Percentiles rank a stretch among this genome's conserved stretches.
These are phyloP conservation scores for Nicotiana noctiflora DNA, from an alignment of 257 asterid genomes.

Conservation along the genomic window DNA sequence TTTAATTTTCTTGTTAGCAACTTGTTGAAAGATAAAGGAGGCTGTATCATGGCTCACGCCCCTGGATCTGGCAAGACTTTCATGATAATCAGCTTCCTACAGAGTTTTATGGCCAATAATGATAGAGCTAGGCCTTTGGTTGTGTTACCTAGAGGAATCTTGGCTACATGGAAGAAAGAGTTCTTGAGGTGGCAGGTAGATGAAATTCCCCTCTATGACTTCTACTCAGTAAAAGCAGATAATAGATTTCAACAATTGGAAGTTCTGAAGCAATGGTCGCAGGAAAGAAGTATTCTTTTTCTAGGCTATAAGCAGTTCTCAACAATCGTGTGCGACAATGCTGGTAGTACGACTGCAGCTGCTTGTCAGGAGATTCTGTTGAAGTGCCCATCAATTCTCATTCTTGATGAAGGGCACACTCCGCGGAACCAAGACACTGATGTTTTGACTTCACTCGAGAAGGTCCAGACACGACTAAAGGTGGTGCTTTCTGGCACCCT, in stretches of 20 bases:
- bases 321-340: constrained; percentile 61
- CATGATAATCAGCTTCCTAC: constrained; percentile 92
- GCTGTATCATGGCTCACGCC: constrained; percentile 97
- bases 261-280: constrained; percentile 68
- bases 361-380: constrained; percentile 66
- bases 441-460: constrained; percentile 80
- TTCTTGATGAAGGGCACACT: constrained; percentile 94
- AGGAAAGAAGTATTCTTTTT: constrained; percentile 65
- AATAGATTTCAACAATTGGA: constrained; percentile 77
- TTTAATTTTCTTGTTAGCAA: constrained; percentile 85
- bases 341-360: constrained; percentile 33
- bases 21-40: constrained; percentile 80
- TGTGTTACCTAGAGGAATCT: constrained; percentile 88
- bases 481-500: constrained; percentile 96
- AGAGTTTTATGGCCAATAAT: constrained; percentile 93
- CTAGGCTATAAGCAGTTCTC: constrained; percentile 91
- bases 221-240: constrained; percentile 90
- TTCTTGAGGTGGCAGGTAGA: constrained; percentile 92
- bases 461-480: constrained; percentile 75
- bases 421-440: constrained; percentile 93
- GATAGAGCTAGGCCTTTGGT: constrained; percentile 90
- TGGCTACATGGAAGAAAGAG: constrained; percentile 79
- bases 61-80: constrained; percentile 98
- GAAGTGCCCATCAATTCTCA: constrained; percentile 64
- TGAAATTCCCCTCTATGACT: constrained; percentile 65